These are phyloP conservation scores for Echinosophora koreensis DNA, from an alignment of 306 rosid species.

Conservation along the genomic window DNA sequence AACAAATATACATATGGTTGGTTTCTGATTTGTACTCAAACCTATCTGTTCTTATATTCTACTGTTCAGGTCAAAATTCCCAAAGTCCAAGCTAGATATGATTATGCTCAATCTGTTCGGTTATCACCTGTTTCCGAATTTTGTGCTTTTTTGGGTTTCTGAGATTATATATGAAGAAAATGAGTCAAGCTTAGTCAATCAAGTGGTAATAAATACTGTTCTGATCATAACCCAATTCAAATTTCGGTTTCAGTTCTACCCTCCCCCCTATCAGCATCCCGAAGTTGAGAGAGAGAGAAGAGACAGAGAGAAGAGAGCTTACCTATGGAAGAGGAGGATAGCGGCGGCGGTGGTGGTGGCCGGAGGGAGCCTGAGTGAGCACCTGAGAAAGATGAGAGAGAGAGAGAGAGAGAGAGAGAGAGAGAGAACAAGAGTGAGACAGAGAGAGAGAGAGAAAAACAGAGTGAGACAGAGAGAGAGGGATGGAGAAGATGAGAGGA, in stretches of 20 bases:
- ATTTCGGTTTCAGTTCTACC: constrained; percentile 35
- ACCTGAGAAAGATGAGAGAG: too few relatives aligned
- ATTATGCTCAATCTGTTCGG: neutral
- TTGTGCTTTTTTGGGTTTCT: constrained; percentile 36
- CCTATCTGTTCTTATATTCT: neutral
- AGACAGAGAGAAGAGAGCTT: too few relatives aligned
- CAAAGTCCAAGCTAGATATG: neutral
- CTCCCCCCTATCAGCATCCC: neutral
- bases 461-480: too few relatives aligned
- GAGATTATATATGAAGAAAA: constrained; percentile 35
- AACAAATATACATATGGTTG: too few relatives aligned
- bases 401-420: too few relatives aligned
- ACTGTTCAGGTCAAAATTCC: neutral
- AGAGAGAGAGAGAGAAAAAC: too few relatives aligned
- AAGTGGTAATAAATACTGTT: constrained; percentile 5
- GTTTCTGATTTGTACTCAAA: neutral
- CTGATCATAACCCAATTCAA: constrained; percentile 19
- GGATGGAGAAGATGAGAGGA: too few relatives aligned
- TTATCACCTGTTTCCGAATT: neutral
- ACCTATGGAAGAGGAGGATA: too few relatives aligned
- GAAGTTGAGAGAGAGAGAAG: constrained; percentile 37
- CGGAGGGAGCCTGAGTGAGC: too few relatives aligned
- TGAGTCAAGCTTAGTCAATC: constrained; percentile 28
- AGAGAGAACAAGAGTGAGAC: too few relatives aligned
- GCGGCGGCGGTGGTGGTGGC: too few relatives aligned